These are phyloP conservation scores for Aspergillus novofumigatus DNA, from an alignment of 2,329 filamentous ascomycete species.

Conservation along the genomic window DNA sequence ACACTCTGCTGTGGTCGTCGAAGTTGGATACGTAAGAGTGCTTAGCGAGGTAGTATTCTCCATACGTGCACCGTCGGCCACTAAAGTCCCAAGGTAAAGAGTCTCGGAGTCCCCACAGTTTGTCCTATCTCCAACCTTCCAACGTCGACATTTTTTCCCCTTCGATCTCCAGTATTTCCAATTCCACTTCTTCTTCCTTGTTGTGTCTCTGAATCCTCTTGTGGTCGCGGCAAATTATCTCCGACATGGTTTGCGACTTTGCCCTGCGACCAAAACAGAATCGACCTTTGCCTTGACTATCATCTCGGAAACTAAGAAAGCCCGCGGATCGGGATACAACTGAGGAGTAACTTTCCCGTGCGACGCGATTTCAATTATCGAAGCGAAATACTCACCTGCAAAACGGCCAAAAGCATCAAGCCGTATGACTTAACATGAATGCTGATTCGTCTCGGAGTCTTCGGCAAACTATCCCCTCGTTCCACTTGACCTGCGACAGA, in stretches of 20 bases:
- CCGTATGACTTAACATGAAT: constrained; percentile 26
- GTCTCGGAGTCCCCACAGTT: background rate
- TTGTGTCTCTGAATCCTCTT: background rate
- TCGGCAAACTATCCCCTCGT: constrained; percentile 8
- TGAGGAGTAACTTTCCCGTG: constrained; percentile 10
- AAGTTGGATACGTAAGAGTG: background rate
- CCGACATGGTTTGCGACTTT: constrained; percentile 20
- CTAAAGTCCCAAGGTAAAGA: background rate
- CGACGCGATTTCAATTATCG: constrained; percentile 1
- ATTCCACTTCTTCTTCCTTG: background rate
- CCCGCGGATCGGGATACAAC: constrained; percentile 12
- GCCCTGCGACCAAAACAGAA: constrained; percentile 14
- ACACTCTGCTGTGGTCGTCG: no score
- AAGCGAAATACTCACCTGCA: constrained; percentile 4
- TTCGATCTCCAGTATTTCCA: constrained; percentile 1
- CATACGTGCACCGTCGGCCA: background rate
- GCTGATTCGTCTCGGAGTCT: constrained; percentile 20
- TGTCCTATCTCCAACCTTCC: background rate
- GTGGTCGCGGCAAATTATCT: constrained; percentile 5
- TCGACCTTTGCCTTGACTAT: constrained; percentile 13
- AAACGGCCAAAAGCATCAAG: background rate
- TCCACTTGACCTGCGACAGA: constrained; percentile 13
- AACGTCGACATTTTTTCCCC: background rate
- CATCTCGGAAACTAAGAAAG: constrained; percentile 12
- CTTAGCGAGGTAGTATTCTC: background rate